Evolutionary conservation across 352 stramenopile species (phyloP), one percentile per base, ranked within the genome.

Genomic region (Pythium phragmitis): DNA sequence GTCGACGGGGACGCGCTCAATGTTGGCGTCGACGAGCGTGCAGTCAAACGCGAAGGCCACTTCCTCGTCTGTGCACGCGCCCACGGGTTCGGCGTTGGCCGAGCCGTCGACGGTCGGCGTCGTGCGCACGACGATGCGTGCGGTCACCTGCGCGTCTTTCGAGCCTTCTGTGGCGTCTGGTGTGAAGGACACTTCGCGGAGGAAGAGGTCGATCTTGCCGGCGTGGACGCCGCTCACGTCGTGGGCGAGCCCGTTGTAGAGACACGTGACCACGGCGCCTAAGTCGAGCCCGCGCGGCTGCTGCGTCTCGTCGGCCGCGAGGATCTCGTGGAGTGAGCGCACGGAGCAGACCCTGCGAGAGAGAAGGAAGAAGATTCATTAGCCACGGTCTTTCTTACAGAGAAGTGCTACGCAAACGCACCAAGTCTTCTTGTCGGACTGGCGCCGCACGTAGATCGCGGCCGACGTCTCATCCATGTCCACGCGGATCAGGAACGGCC

Each of bases 131-230:
- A 33, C 16, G 21, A 67, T 17, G 8, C 51, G 50, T 12, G 57
- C 34, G 4, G 60, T 60, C 19, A 67, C 42, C 26, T 60, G 59
- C 37, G 42, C 21, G 42, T 46, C 33, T 33, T 51, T 50, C 5
- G 49, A 43, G 48, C 59, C 55, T n/a, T 19, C 41, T 11, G 55
- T 52, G 2, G 60, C 11, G 34, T 39, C 34, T 43, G 39, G 39
- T 5, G 41, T 34, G 33, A 67, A 67, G 12, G 60, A 51, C 51
- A 67, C 51, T 19, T 67, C 60, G 51, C 60, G 60, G 2, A 51
- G 60, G 11, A 21, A 21, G 17, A 67, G 51, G 36, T 67, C 46
- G 17, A 57, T 33, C n/a, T 14, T 30, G 5, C 34, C 42, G 21
- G 59, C 36, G 59, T 47, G 43, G 51, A 60, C 1, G 34, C 39